These are phyloP conservation scores for Podospora anserina DNA, from an alignment of 495 filamentous ascomycete genomes.

Conservation along the genomic window DNA sequence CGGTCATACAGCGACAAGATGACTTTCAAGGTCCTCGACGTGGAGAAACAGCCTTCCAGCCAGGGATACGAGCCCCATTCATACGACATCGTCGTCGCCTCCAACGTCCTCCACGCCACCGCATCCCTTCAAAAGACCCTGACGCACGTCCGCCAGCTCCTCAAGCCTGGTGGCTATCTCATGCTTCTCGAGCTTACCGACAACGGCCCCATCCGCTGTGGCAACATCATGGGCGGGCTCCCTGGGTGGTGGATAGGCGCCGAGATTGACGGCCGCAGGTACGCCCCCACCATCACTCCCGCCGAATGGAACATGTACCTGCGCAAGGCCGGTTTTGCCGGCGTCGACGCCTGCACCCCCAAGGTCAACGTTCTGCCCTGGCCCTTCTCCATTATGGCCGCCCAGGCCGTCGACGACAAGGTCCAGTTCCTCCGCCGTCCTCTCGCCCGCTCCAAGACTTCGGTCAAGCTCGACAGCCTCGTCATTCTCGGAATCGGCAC, in stretches of 20 bases:
- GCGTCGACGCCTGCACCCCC: background rate
- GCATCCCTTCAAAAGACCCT: background rate
- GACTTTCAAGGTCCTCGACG: background rate
- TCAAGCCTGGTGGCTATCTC: constrained; percentile 3
- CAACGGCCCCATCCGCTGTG: background rate
- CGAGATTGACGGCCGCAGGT: no score
- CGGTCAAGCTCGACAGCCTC: constrained; percentile 9
- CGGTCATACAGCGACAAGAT: background rate
- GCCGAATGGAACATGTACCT: background rate
- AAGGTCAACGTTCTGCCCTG: background rate
- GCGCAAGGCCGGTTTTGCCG: background rate
- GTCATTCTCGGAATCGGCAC: constrained; percentile 19
- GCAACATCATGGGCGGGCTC: background rate
- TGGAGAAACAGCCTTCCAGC: background rate
- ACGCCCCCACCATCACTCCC: background rate
- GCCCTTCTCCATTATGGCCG: constrained; percentile 37
- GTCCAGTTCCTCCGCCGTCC: background rate
- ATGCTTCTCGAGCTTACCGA: background rate
- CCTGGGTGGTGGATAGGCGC: background rate
- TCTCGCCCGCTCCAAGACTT: background rate
- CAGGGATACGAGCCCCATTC: background rate
- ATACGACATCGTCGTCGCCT: background rate
- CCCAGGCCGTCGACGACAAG: background rate
- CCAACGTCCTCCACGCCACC: background rate
- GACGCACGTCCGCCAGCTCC: background rate